These are phyloP conservation scores for Teratosphaeria pseudoeucalypti DNA, from an alignment of 2,329 filamentous ascomycete species.

Conservation along the genomic window DNA sequence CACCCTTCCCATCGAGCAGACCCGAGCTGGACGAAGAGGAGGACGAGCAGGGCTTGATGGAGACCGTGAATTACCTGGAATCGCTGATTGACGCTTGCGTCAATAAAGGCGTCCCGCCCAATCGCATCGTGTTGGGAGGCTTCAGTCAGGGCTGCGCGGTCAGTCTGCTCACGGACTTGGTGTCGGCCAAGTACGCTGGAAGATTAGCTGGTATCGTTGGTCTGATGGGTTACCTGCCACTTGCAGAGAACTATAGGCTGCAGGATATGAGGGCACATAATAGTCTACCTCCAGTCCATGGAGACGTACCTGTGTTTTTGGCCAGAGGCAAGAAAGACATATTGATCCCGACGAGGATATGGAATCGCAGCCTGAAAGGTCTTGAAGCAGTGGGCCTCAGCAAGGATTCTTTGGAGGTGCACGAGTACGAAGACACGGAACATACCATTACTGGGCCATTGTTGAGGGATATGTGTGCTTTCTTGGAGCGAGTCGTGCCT, in stretches of 20 bases:
- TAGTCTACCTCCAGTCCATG: constrained; percentile 25
- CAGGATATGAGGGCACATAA: constrained; percentile 28
- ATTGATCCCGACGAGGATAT: constrained; percentile 36
- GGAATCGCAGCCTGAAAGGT: constrained; percentile 33
- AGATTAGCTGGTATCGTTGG: constrained; percentile 33
- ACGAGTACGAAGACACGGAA: constrained; percentile 40
- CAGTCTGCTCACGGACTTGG: constrained; percentile 33
- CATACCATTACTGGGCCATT: constrained; percentile 35
- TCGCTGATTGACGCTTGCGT: constrained; percentile 33
- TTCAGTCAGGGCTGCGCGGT: constrained; percentile 41
- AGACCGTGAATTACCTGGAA: constrained; percentile 32
- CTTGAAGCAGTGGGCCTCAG: constrained; percentile 31
- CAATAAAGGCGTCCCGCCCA: constrained; percentile 29
- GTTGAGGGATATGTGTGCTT: constrained; percentile 37
- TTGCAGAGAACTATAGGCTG: constrained; percentile 21
- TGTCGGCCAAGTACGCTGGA: constrained; percentile 29
- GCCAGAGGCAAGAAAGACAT: constrained; percentile 38
- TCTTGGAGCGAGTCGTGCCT: constrained; percentile 32
- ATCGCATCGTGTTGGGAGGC: constrained; percentile 37
- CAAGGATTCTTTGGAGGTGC: constrained; percentile 28
- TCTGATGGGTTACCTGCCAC: constrained; percentile 39
- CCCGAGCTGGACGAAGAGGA: constrained; percentile 37
- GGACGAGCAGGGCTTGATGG: constrained; percentile 35
- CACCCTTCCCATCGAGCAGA: constrained; percentile 24
- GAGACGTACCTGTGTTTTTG: constrained; percentile 35